Conservation (phyloP, 306 rosid genomes). For the Quercus engelmannii region DNA sequence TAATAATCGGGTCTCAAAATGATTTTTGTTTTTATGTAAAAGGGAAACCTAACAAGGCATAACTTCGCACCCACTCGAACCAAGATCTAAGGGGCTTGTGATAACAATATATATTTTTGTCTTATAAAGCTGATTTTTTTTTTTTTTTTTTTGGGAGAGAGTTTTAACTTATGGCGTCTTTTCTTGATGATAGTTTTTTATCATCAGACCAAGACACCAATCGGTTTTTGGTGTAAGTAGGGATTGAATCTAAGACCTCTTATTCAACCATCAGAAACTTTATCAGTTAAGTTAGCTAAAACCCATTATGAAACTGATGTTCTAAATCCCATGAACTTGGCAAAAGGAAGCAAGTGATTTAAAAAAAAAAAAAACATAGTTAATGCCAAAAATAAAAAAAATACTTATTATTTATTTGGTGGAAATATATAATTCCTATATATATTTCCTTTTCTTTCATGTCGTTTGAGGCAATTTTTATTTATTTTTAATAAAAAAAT, state of each 20-base stretch:
- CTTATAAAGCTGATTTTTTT: too few relatives aligned
- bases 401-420: too few relatives aligned
- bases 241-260: accelerated
- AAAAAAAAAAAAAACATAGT: too few relatives aligned
- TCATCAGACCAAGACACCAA: accelerated
- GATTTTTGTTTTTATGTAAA: neutral
- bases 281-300: accelerated
- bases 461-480: neutral
- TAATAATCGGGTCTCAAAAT: neutral
- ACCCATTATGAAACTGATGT: accelerated
- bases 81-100: too few relatives aligned
- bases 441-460: neutral
- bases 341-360: too few relatives aligned
- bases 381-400: too few relatives aligned
- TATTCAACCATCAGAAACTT: accelerated
- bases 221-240: accelerated
- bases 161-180: accelerated
- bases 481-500: neutral
- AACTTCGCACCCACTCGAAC: neutral
- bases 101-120: too few relatives aligned
- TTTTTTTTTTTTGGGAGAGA: too few relatives aligned
- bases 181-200: too few relatives aligned
- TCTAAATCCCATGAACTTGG: too few relatives aligned
- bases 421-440: too few relatives aligned
- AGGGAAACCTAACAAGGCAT: neutral